Base-by-base conservation (phyloP, 2,329 filamentous ascomycete genomes). In the Dactylonectria macrodidyma region DNA sequence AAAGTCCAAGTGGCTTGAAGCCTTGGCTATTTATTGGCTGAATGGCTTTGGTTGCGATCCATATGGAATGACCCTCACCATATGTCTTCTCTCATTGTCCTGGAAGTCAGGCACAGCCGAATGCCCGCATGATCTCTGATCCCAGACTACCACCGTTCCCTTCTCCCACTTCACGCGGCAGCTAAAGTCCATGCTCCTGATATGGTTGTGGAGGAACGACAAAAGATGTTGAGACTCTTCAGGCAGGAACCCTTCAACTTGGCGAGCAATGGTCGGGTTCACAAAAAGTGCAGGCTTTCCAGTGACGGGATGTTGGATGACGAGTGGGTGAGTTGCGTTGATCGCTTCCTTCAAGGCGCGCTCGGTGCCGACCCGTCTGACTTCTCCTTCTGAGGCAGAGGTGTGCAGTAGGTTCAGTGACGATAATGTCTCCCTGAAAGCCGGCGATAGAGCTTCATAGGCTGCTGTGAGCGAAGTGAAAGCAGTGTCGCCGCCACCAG, bases 11-110 rank as follows among this genome's bases (percentile, higher is more conserved):
- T 44, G 5, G 1, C 8, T n/a, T 2, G 7, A n/a, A 44, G 14
- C 7, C 41, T n/a, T 8, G n/a, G 5, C 36, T 7, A 44, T n/a
- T 8, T 44, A 41, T 7, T 1, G 5, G 16, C 59, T 68, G 14
- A 71, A 66, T 7, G 66, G 57, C 16, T 73, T n/a, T 1, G 77
- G 76, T 36, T 69, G 65, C 0, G 73, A 73, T 0, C 77, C 77
- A 12, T 78, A 77, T 0, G 77, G 77, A 36, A 79, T 74, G 5
- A 79, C 69, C 9, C 77, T 71, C 6, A 79, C 74, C 74, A 79
- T 77, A 30, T 79, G 77, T 12, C 77, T 70, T 41, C 77, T 72
- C 66, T 79, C 77, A 1, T 67, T 71, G 19, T 79, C 77, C 16
- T 62, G 54, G 5, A 78, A 79, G 63, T 79, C 77, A 2, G 77